Percentiles rank a stretch among this genome's conserved stretches.
phyloP scores from a whole-genome alignment of 1,284 basidiomycete species.

The Caloboletus inedulis region DNA sequence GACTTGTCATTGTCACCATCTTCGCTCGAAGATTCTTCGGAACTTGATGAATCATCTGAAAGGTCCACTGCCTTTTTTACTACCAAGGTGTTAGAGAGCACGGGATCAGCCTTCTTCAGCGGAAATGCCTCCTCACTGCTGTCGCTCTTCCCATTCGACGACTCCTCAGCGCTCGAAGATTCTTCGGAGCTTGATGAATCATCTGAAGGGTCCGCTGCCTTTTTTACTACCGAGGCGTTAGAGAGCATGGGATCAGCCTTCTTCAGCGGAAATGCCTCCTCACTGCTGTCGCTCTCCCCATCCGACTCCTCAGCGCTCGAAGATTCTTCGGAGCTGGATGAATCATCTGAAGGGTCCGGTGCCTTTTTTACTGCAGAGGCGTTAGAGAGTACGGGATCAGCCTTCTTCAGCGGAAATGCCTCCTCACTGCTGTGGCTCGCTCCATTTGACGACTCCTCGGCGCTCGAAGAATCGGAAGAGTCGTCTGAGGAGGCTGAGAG shows the following conservation, averaged over 20 bases:
- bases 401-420: background rate
- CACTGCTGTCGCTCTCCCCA: background rate
- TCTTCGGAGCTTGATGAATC: constrained; percentile 13
- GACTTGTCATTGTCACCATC: constrained; percentile 2
- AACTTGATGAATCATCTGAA: constrained; percentile 16
- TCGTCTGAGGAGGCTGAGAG: background rate
- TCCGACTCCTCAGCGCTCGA: too few relatives aligned
- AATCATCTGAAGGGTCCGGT: background rate
- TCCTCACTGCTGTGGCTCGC: constrained; percentile 3
- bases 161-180: too few relatives aligned
- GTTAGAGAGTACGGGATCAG: background rate
- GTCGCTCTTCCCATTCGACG: background rate
- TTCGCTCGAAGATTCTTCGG: constrained; percentile 19
- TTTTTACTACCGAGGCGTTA: background rate
- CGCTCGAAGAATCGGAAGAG: constrained; percentile 2
- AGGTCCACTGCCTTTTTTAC: background rate
- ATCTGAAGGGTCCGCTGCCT: background rate
- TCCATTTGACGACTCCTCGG: background rate
- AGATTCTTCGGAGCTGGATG: constrained; percentile 12
- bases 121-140: background rate
- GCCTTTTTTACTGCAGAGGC: constrained; percentile 1
- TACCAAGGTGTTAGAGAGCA: background rate
- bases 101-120: too few relatives aligned
- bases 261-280: too few relatives aligned
- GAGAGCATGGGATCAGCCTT: too few relatives aligned